Percentiles rank a stretch among this genome's conserved stretches.
These are phyloP conservation scores for Hygrophorus pudorinus DNA, from an alignment of 768 basidiomycete genomes.

Conservation along the genomic window DNA sequence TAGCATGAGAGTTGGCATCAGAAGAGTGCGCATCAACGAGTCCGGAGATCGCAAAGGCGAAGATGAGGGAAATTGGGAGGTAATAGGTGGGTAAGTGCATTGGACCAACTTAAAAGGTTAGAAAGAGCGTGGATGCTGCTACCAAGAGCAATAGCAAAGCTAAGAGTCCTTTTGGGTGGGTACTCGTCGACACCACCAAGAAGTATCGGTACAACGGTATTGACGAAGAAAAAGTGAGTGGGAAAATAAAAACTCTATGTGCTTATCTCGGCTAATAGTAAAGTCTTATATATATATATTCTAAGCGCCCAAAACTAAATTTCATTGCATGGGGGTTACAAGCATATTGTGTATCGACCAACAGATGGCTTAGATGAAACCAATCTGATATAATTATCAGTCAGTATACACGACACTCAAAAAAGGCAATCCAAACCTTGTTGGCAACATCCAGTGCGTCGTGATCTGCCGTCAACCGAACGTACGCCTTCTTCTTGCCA, in stretches of 20 bases:
- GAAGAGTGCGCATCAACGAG: constrained; percentile 31
- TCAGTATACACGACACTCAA: neutral
- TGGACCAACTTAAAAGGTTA: neutral
- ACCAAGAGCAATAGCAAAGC: constrained; percentile 2
- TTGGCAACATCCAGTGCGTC: constrained; percentile 96
- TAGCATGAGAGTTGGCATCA: constrained; percentile 20
- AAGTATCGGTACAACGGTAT: neutral
- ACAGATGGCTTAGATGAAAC: constrained; percentile 92
- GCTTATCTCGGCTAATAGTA: too few relatives aligned
- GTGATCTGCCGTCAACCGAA: constrained; percentile 89
- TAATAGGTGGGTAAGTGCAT: constrained; percentile 17
- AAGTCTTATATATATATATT: too few relatives aligned
- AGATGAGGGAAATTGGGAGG: constrained; percentile 16
- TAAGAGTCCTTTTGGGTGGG: neutral
- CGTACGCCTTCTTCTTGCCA: constrained; percentile 99
- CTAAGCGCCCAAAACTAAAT: too few relatives aligned
- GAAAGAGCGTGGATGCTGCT: constrained; percentile 30
- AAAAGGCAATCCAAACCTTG: constrained; percentile 49
- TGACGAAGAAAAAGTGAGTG: too few relatives aligned
- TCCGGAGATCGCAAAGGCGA: constrained; percentile 18
- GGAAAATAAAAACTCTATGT: too few relatives aligned
- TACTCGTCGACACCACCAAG: neutral
- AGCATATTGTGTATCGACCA: too few relatives aligned
- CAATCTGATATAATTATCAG: constrained; percentile 48
- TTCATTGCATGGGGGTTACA: too few relatives aligned